Base-by-base conservation (phyloP, 1,284 basidiomycete species). In the Trichosporon inkin region DNA sequence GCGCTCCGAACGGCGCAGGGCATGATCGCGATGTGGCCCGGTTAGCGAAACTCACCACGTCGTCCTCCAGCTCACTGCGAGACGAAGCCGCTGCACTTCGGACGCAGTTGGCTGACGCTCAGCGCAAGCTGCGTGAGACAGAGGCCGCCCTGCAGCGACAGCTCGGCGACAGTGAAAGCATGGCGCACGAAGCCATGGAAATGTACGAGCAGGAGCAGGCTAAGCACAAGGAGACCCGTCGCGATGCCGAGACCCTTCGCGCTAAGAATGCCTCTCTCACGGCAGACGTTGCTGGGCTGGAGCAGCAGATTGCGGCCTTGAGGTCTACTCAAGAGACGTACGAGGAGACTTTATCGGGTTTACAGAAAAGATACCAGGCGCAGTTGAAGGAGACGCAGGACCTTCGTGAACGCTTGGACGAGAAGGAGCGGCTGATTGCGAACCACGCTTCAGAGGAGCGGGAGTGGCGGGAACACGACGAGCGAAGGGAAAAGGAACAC, bases 71-170 rank as follows among this genome's bases (percentile, higher is more conserved):
- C 22, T 49, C 44, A 24, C 28, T 49, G 6, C 22, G 44, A 11
- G 44, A 49, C 14, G 44, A 49, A 24, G 44, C 44, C 24, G 44
- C 44, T 10, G 84, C 83, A 2, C 73, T 92, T 58, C 84, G 87
- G 71, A 83, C 85, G 64, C 80, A 84, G n/a, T 92, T 91, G 66
- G 76, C 79, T 1, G 90, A 93, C 34, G 78, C 92, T 16, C 79
- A 81, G 40, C 81, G 85, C 63, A 89, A 89, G 74, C 78, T 90
- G 24, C 79, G 84, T 58, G 88, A 90, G 59, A 84, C 85, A 2
- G 88, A 92, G 70, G 81, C 83, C 0, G 89, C 87, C 70, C 75
- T 90, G 41, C 85, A 86, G 61, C 86, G 86, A 71, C 49, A 52
- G 10, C 49, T 57, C n/a, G 44, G 22, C 2, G 44, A 49, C 24